Percentiles rank a stretch among this genome's conserved stretches.
These are phyloP conservation scores for Grosmannia huntii DNA, from an alignment of 2,329 filamentous ascomycete genomes.

Conservation along the genomic window DNA sequence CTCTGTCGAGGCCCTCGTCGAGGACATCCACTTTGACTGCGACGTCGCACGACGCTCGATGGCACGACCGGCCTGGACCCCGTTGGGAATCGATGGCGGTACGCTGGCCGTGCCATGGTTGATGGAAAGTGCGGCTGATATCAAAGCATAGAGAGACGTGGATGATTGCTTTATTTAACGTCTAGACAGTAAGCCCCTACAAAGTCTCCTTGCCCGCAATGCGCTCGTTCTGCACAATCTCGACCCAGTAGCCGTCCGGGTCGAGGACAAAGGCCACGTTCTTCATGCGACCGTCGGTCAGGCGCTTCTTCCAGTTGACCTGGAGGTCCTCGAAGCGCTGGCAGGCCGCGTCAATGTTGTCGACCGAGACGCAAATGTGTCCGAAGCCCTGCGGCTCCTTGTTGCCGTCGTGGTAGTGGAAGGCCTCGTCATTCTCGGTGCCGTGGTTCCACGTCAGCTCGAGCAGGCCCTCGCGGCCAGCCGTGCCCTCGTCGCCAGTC, in stretches of 20 bases:
- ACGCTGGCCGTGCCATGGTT: conserved; percentile 18
- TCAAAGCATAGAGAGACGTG: not conserved
- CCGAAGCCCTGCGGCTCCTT: conserved; percentile 85
- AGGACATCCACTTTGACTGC: conserved; percentile 83
- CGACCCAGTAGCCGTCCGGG: conserved; percentile 77
- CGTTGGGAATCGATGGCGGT: conserved; percentile 11
- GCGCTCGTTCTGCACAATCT: conserved; percentile 66
- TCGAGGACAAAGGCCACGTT: conserved; percentile 86
- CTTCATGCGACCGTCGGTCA: conserved; percentile 88
- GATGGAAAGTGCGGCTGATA: too few relatives aligned
- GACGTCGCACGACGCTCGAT: conserved; percentile 67
- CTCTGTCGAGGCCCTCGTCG: conserved; percentile 66
- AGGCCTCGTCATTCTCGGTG: conserved; percentile 72
- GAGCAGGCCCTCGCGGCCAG: conserved; percentile 61
- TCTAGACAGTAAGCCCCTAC: conserved; percentile 11
- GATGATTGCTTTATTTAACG: too few relatives aligned
- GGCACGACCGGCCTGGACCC: conserved; percentile 47
- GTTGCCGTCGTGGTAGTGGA: conserved; percentile 90
- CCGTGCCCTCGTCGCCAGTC: conserved; percentile 33
- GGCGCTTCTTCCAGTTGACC: conserved; percentile 86
- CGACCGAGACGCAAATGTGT: conserved; percentile 79
- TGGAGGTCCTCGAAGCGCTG: conserved; percentile 69
- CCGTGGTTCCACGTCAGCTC: conserved; percentile 80
- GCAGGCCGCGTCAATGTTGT: conserved; percentile 81
- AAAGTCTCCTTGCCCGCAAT: conserved; percentile 42